Base-by-base conservation (phyloP, 1,284 basidiomycete species). In the Cutaneotrichosporon mucoides region DNA sequence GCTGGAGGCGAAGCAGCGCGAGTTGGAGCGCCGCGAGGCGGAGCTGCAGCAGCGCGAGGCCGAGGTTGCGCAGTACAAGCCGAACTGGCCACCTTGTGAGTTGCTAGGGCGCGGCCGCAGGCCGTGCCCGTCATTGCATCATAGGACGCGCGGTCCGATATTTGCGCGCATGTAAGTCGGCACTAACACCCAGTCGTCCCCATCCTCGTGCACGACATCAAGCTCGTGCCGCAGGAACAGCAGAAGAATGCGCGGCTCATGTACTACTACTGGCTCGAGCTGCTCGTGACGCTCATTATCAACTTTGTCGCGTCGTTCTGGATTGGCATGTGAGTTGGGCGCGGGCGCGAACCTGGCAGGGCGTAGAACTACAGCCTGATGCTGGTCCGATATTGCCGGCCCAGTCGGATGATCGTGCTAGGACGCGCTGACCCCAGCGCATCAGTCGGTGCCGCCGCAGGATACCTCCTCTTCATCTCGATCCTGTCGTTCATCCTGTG, bases 251-350 rank as follows among this genome's bases (percentile, higher is more conserved):
- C 96, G 66, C 87, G 86, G 57, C 86, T 91, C 50, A 78, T 99
- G 60, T 95, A 90, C 76, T 86, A 88, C 69, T 83, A 92, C 68
- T 94, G 92, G 91, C 85, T 92, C 44, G 85, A 89, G 60, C 86
- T 94, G 34, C 69, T 86, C 11, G 83, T 77, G 16, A 92, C 92
- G 1, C 82, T 99, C 38, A 75, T 92, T 68, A 70, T 97, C 75
- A 99, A 99, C 81, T 84, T 97, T 81, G 82, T 97, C 50, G 90
- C 89, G 11, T 94, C 90, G 75, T 87, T 99, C 70, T 85, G 92
- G 71, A 81, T 97, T 66, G 84, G 97, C 37, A 52, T 51, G 54
- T 43, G 41, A 40, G 60, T 40, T 24, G 24, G 24, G 24, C 24
- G n/a, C n/a, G n/a, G n/a, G n/a, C n/a, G n/a, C n/a, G n/a, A n/a